A percentile compares a stretch with the other conserved stretches of the same genome.
These are phyloP conservation scores for Ceratobasidium sp. DNA, from an alignment of 1,284 basidiomycete species.

Conservation along the genomic window DNA sequence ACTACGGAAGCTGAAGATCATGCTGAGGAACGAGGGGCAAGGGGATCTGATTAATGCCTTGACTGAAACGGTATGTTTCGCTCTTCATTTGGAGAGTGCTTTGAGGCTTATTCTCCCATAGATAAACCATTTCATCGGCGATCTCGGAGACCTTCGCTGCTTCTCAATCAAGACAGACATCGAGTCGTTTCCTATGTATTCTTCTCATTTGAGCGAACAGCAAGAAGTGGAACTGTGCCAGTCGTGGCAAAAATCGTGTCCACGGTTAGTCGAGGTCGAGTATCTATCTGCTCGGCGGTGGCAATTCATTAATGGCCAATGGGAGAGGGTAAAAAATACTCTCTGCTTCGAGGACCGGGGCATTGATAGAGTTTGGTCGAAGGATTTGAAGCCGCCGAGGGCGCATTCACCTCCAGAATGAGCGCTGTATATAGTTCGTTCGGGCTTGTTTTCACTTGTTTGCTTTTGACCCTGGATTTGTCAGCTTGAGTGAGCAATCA, in stretches of 20 bases:
- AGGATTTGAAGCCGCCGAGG: conserved; percentile 32
- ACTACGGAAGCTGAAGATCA: conserved; percentile 10
- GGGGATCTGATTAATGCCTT: conserved; percentile 20
- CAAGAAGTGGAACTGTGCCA: conserved; percentile 31
- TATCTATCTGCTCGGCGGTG: conserved; percentile 27
- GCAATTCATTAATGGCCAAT: conserved; percentile 9
- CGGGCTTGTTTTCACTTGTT: conserved; percentile 16
- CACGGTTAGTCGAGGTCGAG: conserved; percentile 20
- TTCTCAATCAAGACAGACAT: conserved; percentile 26
- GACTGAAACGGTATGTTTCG: conserved; percentile 23
- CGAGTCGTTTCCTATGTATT: conserved; percentile 13
- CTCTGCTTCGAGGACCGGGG: neutral
- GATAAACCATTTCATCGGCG: conserved; percentile 16
- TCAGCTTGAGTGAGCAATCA: conserved; percentile 7
- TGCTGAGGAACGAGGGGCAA: conserved; percentile 35
- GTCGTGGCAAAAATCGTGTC: conserved; percentile 26
- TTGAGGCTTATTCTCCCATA: neutral
- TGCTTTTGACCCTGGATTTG: conserved; percentile 19
- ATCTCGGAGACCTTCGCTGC: conserved; percentile 36
- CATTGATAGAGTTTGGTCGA: neutral
- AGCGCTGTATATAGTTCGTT: conserved; percentile 13
- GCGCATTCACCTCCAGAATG: conserved; percentile 28
- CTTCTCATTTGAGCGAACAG: conserved; percentile 12
- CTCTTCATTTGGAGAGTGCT: neutral
- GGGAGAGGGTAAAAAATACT: neutral